phyloP scores from a whole-genome alignment of 768 basidiomycete species.

The Tremella fuciformis region DNA sequence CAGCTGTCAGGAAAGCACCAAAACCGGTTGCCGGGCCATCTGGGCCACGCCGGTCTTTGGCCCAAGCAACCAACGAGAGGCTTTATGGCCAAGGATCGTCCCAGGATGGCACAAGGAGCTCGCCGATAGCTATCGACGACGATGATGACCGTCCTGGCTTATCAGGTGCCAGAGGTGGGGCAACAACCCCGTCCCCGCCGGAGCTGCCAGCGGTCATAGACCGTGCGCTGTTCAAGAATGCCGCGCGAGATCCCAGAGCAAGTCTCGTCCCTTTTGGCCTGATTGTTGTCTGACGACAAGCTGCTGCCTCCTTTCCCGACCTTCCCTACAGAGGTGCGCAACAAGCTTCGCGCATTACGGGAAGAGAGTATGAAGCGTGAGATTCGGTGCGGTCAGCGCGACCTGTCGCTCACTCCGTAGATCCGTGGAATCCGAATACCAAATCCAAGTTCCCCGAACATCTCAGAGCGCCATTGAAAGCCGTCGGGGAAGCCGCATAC shows the following conservation, averaged over 20 bases:
- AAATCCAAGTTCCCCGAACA: slow-evolving; percentile 86
- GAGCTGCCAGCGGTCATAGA: slow-evolving; percentile 18
- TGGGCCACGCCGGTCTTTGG: slow-evolving; percentile 11
- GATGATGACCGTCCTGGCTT: slow-evolving; percentile 4
- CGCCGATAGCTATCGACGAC: slow-evolving; percentile 13
- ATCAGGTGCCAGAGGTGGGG: slow-evolving; percentile 6
- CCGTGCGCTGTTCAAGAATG: slow-evolving; percentile 20
- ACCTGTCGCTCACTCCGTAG: slow-evolving; percentile 46
- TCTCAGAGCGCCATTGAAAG: slow-evolving; percentile 69
- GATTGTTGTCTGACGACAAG: slow-evolving; percentile 18
- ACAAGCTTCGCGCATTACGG: slow-evolving; percentile 16
- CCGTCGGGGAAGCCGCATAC: slow-evolving; percentile 73
- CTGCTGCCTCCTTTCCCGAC: slow-evolving; percentile 34
- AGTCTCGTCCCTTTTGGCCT: background rate
- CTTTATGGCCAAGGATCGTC: background rate
- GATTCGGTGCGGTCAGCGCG: slow-evolving; percentile 6
- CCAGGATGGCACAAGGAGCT: slow-evolving; percentile 7
- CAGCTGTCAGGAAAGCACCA: slow-evolving; percentile 9
- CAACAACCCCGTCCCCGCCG: background rate
- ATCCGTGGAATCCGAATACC: slow-evolving; percentile 62
- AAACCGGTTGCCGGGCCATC: slow-evolving; percentile 4
- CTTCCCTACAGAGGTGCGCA: slow-evolving; percentile 29
- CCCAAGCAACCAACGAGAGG: slow-evolving; percentile 1
- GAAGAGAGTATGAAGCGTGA: slow-evolving; percentile 25
- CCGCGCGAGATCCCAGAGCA: slow-evolving; percentile 28